Percentiles rank a stretch among this genome's conserved stretches.
phyloP scores from a whole-genome alignment of 192 early-diverging fungal species.

The Umbelopsis sp. region DNA sequence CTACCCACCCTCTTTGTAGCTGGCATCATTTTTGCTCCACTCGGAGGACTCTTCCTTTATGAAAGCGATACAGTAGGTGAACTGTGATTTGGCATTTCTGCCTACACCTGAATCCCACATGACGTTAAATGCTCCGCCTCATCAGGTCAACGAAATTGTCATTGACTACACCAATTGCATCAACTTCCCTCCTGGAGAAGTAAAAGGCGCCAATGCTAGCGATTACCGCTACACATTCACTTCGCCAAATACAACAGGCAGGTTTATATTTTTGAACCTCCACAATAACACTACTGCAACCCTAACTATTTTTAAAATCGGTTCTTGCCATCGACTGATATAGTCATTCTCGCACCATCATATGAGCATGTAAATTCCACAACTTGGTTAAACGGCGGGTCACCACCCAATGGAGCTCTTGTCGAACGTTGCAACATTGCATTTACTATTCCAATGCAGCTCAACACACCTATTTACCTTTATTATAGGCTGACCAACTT shows the following conservation, averaged over 20 bases:
- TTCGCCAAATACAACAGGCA: conserved; percentile 40
- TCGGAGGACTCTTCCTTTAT: conserved; percentile 89
- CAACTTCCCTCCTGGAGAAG: conserved; percentile 4
- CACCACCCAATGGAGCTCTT: conserved; percentile 2
- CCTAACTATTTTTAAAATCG: not conserved
- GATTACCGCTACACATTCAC: conserved; percentile 38
- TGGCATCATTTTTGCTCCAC: conserved; percentile 93
- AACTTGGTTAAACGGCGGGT: conserved; percentile 5
- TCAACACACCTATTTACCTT: conserved; percentile 83
- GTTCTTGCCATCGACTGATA: not conserved
- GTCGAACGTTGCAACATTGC: conserved; percentile 67
- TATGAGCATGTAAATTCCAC: conserved; percentile 19
- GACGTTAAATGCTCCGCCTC: not conserved
- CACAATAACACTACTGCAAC: not conserved
- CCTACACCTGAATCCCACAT: not conserved
- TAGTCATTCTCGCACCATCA: conserved; percentile 27
- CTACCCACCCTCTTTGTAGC: conserved; percentile 94
- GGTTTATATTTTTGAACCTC: not conserved
- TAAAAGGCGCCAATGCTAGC: not conserved
- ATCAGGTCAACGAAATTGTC: conserved; percentile 77
- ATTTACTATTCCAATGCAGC: conserved; percentile 64
- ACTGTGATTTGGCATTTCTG: not conserved
- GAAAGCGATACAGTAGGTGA: conserved; percentile 76
- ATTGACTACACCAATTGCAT: conserved; percentile 96
- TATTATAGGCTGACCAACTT: conserved; percentile 98